Conservation (phyloP, 2,329 filamentous ascomycete genomes). For the Acrocalymma vagum region DNA sequence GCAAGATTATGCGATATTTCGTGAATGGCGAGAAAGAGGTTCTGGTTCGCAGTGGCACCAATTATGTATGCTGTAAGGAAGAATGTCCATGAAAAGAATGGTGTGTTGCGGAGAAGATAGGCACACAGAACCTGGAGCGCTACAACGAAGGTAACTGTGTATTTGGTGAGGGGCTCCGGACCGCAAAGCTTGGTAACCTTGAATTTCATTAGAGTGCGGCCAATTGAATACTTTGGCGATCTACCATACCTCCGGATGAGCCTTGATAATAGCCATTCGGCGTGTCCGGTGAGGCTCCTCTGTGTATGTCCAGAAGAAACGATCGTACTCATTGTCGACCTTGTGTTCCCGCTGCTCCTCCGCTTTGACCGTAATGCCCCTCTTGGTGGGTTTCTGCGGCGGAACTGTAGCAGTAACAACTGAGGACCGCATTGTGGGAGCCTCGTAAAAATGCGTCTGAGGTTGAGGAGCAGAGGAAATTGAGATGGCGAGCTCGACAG, state of each 20-base stretch:
- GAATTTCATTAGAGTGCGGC: no score
- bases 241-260: conserved; percentile 84
- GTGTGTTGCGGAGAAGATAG: conserved; percentile 76
- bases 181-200: conserved; percentile 97
- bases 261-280: conserved; percentile 94
- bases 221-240: neutral
- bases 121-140: conserved; percentile 80
- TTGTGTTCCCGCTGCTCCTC: conserved; percentile 21
- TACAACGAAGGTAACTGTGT: conserved; percentile 85
- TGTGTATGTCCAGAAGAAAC: conserved; percentile 99
- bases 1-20: conserved; percentile 98
- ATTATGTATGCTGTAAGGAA: conserved; percentile 88
- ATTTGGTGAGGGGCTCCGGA: conserved; percentile 94
- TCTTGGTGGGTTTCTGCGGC: conserved; percentile 29
- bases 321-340: conserved; percentile 51
- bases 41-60: conserved; percentile 96
- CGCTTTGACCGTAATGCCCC: conserved; percentile 31
- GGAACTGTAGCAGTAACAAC: conserved; percentile 44
- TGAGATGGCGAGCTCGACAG: no score
- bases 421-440: conserved; percentile 47
- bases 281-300: conserved; percentile 95
- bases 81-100: conserved; percentile 85
- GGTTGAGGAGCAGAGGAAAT: no score
- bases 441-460: no score
- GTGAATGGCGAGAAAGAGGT: conserved; percentile 97